Base-by-base conservation (phyloP, 208 protist species). In the Acanthamoeba royreba region DNA sequence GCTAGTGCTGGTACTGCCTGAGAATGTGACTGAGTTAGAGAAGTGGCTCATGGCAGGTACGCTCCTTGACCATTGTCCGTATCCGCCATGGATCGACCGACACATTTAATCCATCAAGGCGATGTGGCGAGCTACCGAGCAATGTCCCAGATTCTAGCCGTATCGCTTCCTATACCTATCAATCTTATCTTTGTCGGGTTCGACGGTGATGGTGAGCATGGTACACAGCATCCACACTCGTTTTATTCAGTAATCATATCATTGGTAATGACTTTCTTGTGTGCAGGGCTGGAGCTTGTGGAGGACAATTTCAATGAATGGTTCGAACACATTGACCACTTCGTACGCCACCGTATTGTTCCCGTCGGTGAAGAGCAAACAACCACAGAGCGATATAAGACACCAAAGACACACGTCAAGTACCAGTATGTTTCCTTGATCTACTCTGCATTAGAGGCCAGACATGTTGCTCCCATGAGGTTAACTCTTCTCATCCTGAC, bases 241-340 rank as follows among this genome's bases (percentile, higher is more conserved):
- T n/a, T n/a, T n/a, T n/a, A n/a, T n/a, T n/a, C n/a, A n/a, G n/a
- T n/a, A n/a, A n/a, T n/a, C n/a, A n/a, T n/a, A n/a, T n/a, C n/a
- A n/a, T n/a, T n/a, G n/a, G n/a, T n/a, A n/a, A n/a, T n/a, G n/a
- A n/a, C n/a, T n/a, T n/a, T n/a, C n/a, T n/a, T n/a, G n/a, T n/a
- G n/a, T n/a, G n/a, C 49, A 92, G 86, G 42, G 42, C 58, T 92
- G 0, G 42, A 92, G 17, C 58, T 92, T 31, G 58, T 47, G n/a
- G 45, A 92, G 40, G 86, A 92, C 25, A 66, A 74, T 35, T 74
- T 92, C 11, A 46, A 92, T 11, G 55, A 66, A 43, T 92, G 86
- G 86, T 92, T 92, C 45, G 86, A 92, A 33, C 86, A 92, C 58
- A 77, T 92, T 28, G 86, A 92, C 42, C 86, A 92, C 86, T 77